phyloP scores from a whole-genome alignment of 768 basidiomycete genomes.

The Termitomyces sp. region DNA sequence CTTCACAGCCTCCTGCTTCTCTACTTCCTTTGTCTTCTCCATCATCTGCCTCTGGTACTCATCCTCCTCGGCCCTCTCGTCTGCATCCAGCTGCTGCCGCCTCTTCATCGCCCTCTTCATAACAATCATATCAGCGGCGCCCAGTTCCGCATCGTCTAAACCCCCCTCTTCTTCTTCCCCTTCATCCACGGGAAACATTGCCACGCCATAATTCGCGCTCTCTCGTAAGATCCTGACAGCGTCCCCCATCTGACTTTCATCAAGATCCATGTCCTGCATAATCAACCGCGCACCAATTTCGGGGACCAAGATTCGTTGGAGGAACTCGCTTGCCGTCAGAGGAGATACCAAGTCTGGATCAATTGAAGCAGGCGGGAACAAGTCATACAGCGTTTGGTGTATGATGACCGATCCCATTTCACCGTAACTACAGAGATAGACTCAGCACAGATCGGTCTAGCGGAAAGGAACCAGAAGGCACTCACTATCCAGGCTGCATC shows the following conservation, averaged over 20 bases:
- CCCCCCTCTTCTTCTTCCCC: slow-evolving; percentile 45
- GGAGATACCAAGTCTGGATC: slow-evolving; percentile 56
- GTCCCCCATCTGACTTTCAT: slow-evolving; percentile 33
- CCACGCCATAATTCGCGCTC: slow-evolving; percentile 80
- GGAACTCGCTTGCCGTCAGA: slow-evolving; percentile 72
- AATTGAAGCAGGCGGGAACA: slow-evolving; percentile 67
- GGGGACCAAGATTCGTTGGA: slow-evolving; percentile 85
- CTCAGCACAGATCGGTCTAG: neutral
- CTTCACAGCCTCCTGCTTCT: slow-evolving; percentile 7
- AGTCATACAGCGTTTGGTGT: slow-evolving; percentile 68
- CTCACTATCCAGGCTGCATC: slow-evolving; percentile 89
- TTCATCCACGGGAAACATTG: slow-evolving; percentile 75
- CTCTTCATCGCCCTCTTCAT: slow-evolving; percentile 55
- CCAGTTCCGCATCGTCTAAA: slow-evolving; percentile 32
- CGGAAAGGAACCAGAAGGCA: neutral
- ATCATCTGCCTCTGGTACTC: slow-evolving; percentile 15
- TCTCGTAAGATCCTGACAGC: slow-evolving; percentile 67
- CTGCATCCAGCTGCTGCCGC: slow-evolving; percentile 48
- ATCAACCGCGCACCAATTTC: slow-evolving; percentile 85
- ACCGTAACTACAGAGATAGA: slow-evolving; percentile 63
- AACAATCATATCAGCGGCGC: slow-evolving; percentile 48
- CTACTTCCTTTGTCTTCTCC: slow-evolving; percentile 16
- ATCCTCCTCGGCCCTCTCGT: slow-evolving; percentile 35
- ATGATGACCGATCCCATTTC: slow-evolving; percentile 83
- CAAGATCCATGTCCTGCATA: slow-evolving; percentile 63